Evolutionary conservation across 2,329 filamentous ascomycete genomes (phyloP).

Genomic region (Rhinocladiella similis): DNA sequence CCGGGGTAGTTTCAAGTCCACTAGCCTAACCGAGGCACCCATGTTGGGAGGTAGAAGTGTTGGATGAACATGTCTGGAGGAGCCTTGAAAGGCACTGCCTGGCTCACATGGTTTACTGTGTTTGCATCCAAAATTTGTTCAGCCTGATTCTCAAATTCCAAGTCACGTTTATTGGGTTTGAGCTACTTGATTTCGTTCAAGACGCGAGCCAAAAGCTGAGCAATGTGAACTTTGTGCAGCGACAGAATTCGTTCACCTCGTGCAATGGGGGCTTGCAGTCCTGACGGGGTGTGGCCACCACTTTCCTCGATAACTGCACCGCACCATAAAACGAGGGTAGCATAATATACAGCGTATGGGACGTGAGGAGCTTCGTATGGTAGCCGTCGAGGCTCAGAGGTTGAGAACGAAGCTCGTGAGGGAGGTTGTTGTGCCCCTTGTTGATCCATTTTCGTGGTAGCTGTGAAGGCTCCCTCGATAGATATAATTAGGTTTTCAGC

Average conservation of each 20-base stretch:
- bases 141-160: no score
- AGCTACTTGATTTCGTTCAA: slow-evolving; percentile 11
- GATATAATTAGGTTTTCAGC: slow-evolving; percentile 13
- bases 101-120: no score
- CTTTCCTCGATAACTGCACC: slow-evolving; percentile 1
- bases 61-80: no score
- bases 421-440: background rate
- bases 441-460: background rate
- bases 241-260: slow-evolving; percentile 15
- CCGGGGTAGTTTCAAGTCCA: no score
- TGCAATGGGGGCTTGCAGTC: slow-evolving; percentile 5
- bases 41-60: no score
- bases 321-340: slow-evolving; percentile 14
- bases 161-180: background rate
- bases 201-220: slow-evolving; percentile 14
- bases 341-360: slow-evolving; percentile 16
- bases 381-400: slow-evolving; percentile 6
- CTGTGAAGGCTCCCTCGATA: slow-evolving; percentile 4
- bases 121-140: no score
- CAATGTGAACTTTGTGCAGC: slow-evolving; percentile 16
- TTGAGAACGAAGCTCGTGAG: background rate
- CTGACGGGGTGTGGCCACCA: background rate
- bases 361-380: slow-evolving; percentile 16
- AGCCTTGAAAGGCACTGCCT: no score
- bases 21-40: no score